Evolutionary conservation across 169 alveolate species (phyloP), one percentile per base, ranked within the genome.

Genomic region (Perkinsus marinus): DNA sequence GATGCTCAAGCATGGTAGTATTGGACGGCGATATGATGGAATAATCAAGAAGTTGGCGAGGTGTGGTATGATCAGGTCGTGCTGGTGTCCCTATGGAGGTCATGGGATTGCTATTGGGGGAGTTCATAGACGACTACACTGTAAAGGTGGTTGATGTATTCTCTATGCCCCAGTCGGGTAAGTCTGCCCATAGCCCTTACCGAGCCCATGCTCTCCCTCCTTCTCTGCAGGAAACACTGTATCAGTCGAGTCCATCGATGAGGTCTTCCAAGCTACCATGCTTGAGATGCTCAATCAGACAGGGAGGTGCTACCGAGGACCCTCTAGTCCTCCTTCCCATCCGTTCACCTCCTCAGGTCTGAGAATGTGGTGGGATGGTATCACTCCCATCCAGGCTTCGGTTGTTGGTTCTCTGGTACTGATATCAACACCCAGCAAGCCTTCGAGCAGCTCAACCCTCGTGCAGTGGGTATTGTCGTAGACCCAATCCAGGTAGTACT

Each of bases 81-180:
- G 79, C 99, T 2, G 99, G 99, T 41, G 99, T 99, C 16, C 99
- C 99, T 19, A 98, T 99, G 98, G 99, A 99, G 95, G 99, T 98
- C 26, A 98, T 99, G 99, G 99, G 99, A 43, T 96, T 99, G 39
- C 97, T 99, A 98, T 96, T 99, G 43, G 99, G 99, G 19, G 99
- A 98, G 93, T 97, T 98, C 94, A 97, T 98, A 22, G 99, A 99
- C 95, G 99, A 98, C 93, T 99, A 99, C 94, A 98, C 99, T n/a
- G 99, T 99, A 90, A 96, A 98, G 90, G 99, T 98, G n/a, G 99
- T 98, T 68, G 99, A 99, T 96, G 99, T 98, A 16, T 99, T 99
- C 94, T 98, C 99, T 17, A 99, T 99, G 99, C 99, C 99, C 68
- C 99, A 99, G 96, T 98, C 99, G 34, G 99, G 99, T 93, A 95